phyloP scores from a whole-genome alignment of 768 basidiomycete genomes.

The Kwoniella newhampshirensis region DNA sequence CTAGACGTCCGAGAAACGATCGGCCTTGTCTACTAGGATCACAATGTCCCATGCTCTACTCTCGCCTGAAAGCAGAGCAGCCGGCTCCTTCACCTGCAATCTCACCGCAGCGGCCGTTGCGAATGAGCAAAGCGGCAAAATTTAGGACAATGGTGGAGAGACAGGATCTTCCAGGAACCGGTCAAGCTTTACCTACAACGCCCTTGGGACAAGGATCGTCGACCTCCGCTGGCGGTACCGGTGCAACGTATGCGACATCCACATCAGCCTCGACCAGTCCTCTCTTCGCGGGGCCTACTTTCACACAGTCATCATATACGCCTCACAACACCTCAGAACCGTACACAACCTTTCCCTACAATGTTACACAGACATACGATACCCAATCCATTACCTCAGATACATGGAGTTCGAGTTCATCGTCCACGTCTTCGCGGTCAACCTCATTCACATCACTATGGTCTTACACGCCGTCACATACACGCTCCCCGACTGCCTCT shows the following conservation, averaged over 20 bases:
- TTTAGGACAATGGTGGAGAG: no score
- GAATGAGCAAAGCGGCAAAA: not conserved
- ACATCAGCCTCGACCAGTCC: conserved; percentile 4
- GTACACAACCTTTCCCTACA: not conserved
- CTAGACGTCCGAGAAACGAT: not conserved
- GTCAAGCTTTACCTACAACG: no score
- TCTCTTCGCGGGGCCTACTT: conserved; percentile 15
- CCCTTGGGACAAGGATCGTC: no score
- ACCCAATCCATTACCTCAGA: not conserved
- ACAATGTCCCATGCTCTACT: not conserved
- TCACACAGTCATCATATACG: conserved; percentile 1
- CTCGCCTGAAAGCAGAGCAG: no score
- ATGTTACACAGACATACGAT: conserved; percentile 5
- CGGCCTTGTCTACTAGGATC: not conserved
- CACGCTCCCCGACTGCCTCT: conserved; percentile 14
- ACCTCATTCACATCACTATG: conserved; percentile 16
- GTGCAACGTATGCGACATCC: not conserved
- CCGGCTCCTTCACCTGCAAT: no score
- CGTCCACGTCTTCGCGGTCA: conserved; percentile 12
- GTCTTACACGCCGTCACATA: conserved; percentile 11
- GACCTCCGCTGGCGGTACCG: no score
- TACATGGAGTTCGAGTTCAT: conserved; percentile 6
- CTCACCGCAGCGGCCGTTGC: not conserved
- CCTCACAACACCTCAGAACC: not conserved
- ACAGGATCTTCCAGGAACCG: no score